phyloP scores from a whole-genome alignment of 441 rosid species.

The Mallotus repandus region DNA sequence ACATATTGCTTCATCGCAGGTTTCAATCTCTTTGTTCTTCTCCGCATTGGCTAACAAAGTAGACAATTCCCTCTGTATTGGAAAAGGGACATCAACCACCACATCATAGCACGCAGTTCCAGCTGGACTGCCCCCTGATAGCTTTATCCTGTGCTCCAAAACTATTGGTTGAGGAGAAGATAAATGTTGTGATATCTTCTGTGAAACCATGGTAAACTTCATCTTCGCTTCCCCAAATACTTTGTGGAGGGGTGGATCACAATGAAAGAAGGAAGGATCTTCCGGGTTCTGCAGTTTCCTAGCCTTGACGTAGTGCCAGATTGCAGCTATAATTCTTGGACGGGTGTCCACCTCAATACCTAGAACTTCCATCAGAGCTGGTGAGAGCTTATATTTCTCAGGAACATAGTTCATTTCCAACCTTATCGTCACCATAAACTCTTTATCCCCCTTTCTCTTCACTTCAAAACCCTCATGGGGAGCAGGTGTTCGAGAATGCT shows the following conservation, averaged over 20 bases:
- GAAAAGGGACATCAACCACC: slow-evolving; percentile 81
- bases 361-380: slow-evolving; percentile 82
- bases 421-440: slow-evolving; percentile 66
- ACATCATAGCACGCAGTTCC: slow-evolving; percentile 94
- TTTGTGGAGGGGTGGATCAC: slow-evolving; percentile 86
- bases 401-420: slow-evolving; percentile 90
- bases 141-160: slow-evolving; percentile 86
- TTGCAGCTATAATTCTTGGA: slow-evolving; percentile 83
- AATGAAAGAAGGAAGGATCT: slow-evolving; percentile 78
- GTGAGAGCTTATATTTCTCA: slow-evolving; percentile 87
- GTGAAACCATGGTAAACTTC: slow-evolving; percentile 82
- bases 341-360: slow-evolving; percentile 94
- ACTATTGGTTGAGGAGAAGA: slow-evolving; percentile 81
- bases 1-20: slow-evolving; percentile 88
- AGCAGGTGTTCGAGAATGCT: slow-evolving; percentile 77
- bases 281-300: slow-evolving; percentile 83
- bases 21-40: slow-evolving; percentile 86
- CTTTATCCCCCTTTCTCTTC: slow-evolving; percentile 91
- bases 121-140: slow-evolving; percentile 78
- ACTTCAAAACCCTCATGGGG: slow-evolving; percentile 97
- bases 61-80: slow-evolving; percentile 83
- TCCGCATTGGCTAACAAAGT: slow-evolving; percentile 75
- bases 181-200: slow-evolving; percentile 77
- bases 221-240: slow-evolving; percentile 86
- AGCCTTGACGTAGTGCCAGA: slow-evolving; percentile 97